Evolutionary conservation across 2,329 filamentous ascomycete genomes (phyloP), one percentile per base, ranked within the genome.

Genomic region (Phaeophleospora eucalypticola): DNA sequence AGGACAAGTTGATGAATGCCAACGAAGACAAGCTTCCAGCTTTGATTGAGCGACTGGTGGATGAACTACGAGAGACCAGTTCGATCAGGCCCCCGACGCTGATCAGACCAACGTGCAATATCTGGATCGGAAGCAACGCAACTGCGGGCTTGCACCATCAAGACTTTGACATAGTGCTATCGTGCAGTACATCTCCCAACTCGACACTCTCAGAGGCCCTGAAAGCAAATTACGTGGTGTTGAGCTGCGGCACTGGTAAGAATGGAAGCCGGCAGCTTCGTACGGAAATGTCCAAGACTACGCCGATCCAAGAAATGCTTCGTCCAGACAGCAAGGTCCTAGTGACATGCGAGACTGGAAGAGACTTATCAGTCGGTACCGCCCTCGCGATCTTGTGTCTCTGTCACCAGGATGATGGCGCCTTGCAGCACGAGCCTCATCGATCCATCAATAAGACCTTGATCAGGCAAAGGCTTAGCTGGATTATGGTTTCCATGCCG

Each of bases 251-350:
- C 1, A 78, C 80, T 40, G 81, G 81, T 32, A 96, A 96, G 68
- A 67, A 83, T 3, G 91, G 89, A 0, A 90, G 87, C 60, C 82
- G 89, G n/a, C 83, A 87, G 56, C 73, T 97, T n/a, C 82, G 91
- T 7, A 71, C 77, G 12, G 82, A 86, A 8, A 71, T 97, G 3
- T 75, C 79, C 1, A 74, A 72, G 14, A 78, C 93, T 14, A 40
- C 52, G 2, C 24, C 8, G 0, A 2, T 61, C 2, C 15, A 29
- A 16, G 21, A 38, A 3, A 17, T 51, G 16, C 32, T 52, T 3
- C 34, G 36, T 17, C 18, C 49, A 12, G 20, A 42, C 3, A 50
- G 33, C 17, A 59, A 49, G 18, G 45, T 75, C 6, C 54, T 89
- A 2, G 68, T 95, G 4, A 80, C 81, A 4, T 95, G 90, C 63